Base-by-base conservation (phyloP, 306 rosid genomes). In the Malus asiatica region DNA sequence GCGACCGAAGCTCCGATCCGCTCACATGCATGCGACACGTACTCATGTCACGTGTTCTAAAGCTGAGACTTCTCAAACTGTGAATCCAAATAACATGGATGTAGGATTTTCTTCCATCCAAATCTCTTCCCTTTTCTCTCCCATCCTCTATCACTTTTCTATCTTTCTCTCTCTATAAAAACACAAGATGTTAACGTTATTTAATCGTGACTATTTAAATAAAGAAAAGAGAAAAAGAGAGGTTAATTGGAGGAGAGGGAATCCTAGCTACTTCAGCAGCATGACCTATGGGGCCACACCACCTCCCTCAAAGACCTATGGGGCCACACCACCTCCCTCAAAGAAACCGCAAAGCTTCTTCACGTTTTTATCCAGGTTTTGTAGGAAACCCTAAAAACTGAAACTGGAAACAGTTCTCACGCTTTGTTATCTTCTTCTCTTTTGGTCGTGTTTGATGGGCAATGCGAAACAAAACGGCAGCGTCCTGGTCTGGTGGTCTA, bases 371-470 rank as follows among this genome's bases (percentile, higher is more conserved):
- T 76, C 22, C 20, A 38, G 44, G 45, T 58, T 65, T 1, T 70
- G 20, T 1, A 12, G 6, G 5, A 29, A 29, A 48, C 11, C 45
- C 40, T 38, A 59, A 59, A 65, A 22, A 64, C 11, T 11, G 23
- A 55, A 70, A 30, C 10, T 0, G 0, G 68, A 16, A 67, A 33
- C 29, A 46, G 59, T 59, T 22, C 46, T 66, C 74, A 73, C 42
- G 75, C 77, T 40, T 48, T 35, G 40, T 35, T 27, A 27, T n/a
- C 53, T 22, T 58, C 13, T 11, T 38, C 25, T 27, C 8, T 15
- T 48, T 14, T 10, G 73, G 63, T 40, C 69, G 22, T 16, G 79
- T 78, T 67, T 18, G 71, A 67, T 76, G 73, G 75, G 53, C 86
- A 78, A 38, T 40, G 51, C 74, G 68, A 16, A 20, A 32, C 13